Conservation (phyloP, 169 alveolate genomes). For the Plasmodium inui region DNA sequence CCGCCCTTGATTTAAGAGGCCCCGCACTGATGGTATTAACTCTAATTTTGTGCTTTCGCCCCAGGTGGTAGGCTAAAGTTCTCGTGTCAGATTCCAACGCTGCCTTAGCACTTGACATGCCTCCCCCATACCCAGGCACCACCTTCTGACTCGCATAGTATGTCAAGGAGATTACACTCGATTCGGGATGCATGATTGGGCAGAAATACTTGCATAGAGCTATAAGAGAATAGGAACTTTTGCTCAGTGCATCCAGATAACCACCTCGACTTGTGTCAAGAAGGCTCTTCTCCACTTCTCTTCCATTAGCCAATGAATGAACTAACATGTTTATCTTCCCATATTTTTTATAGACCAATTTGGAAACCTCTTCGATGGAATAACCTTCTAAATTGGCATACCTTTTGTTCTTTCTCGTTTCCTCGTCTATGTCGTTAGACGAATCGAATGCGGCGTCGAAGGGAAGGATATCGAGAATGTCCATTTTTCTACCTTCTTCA, state of each 20-base stretch:
- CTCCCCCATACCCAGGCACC: slow-evolving; percentile 88
- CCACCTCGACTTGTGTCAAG: slow-evolving; percentile 87
- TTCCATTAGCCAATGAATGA: slow-evolving; percentile 88
- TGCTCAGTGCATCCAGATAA: slow-evolving; percentile 84
- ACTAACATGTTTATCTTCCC: slow-evolving; percentile 84
- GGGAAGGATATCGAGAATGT: slow-evolving; percentile 80
- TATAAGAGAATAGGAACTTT: slow-evolving; percentile 85
- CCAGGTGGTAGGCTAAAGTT: slow-evolving; percentile 85
- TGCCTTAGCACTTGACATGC: slow-evolving; percentile 89
- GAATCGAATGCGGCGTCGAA: slow-evolving; percentile 86
- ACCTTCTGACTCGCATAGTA: slow-evolving; percentile 84
- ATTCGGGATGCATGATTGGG: slow-evolving; percentile 82
- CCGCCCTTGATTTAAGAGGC: slow-evolving; percentile 87
- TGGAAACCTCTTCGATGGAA: slow-evolving; percentile 81
- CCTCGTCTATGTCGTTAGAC: slow-evolving; percentile 83
- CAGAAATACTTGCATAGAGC: slow-evolving; percentile 84
- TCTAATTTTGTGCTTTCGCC: slow-evolving; percentile 82
- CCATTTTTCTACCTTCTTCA: slow-evolving; percentile 37
- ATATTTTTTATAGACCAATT: slow-evolving; percentile 56
- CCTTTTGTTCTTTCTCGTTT: slow-evolving; percentile 82
- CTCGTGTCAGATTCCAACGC: slow-evolving; percentile 87
- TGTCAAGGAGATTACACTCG: slow-evolving; percentile 81
- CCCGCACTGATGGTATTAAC: slow-evolving; percentile 88
- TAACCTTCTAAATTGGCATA: slow-evolving; percentile 80
- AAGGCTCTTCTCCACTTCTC: slow-evolving; percentile 85